These are phyloP conservation scores for Erodium moschatum DNA, from an alignment of 441 rosid species.

Conservation along the genomic window DNA sequence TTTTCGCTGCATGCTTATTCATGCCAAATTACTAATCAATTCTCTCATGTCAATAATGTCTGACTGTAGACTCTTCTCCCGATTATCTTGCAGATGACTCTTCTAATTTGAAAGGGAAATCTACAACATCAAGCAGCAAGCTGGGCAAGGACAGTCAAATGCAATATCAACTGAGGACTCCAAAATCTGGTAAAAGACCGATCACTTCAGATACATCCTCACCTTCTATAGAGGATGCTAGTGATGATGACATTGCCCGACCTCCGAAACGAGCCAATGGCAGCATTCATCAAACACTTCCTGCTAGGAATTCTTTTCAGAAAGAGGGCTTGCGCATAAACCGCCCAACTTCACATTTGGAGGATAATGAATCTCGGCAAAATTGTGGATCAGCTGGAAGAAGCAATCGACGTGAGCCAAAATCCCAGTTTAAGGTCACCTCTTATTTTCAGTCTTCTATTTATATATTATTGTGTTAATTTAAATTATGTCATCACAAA, in stretches of 20 bases:
- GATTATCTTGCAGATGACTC: conserved; percentile 24
- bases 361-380: conserved; percentile 15
- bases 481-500: not conserved
- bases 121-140: conserved; percentile 23
- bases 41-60: conserved; percentile 16
- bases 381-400: conserved; percentile 23
- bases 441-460: not conserved
- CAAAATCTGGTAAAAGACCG: conserved; percentile 27
- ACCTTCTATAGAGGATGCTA: conserved; percentile 27
- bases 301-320: conserved; percentile 18
- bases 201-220: conserved; percentile 26
- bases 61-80: conserved; percentile 40
- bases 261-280: conserved; percentile 26
- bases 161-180: conserved; percentile 20
- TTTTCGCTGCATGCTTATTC: not conserved
- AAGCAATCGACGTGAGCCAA: conserved; percentile 16
- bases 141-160: conserved; percentile 25
- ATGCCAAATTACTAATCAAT: not conserved
- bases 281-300: conserved; percentile 18
- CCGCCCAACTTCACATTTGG: conserved; percentile 13
- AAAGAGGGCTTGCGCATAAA: conserved; percentile 22
- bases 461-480: not conserved
- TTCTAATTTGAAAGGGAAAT: conserved; percentile 29
- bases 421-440: conserved; percentile 31
- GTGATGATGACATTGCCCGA: conserved; percentile 29